Evolutionary conservation across 2,329 filamentous ascomycete genomes (phyloP), one percentile per base, ranked within the genome.

Genomic region (Claviceps sp.): DNA sequence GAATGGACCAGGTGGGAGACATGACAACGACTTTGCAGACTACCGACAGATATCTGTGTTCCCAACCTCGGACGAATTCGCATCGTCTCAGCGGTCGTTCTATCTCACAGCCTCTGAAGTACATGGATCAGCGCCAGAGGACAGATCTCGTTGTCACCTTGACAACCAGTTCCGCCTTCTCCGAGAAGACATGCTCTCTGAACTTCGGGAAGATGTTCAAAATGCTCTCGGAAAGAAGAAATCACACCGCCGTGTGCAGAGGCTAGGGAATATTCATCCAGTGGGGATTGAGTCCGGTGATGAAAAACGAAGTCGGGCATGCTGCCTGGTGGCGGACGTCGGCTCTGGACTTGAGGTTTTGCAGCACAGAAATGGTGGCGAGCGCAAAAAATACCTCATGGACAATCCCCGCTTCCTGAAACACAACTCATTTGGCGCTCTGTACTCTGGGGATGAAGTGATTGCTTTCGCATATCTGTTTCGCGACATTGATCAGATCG

Each of bases 121-220:
- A 54, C 67, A 1, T 7, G 59, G 61, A 1, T 57, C 62, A 72
- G 79, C 1, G 62, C 73, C 0, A 64, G 65, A 0, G 63, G 42
- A 44, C 6, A 44, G 42, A 44, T 24, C 10, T 44, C 42, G 19
- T 11, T 13, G 68, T 0, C 81, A 88, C 60, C 63, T 86, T 0
- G 85, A 87, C 58, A 86, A 84, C 59, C 81, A 87, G 50, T 90
- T 85, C 56, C 81, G 85, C 0, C 72, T 89, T 0, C 68, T 87
- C 0, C 70, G 85, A 14, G 84, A 89, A 57, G 85, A 89, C 55
- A 82, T 88, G 73, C 65, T 89, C 0, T 77, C 72, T 0, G 82
- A 85, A 55, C 68, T 89, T 2, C 74, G 80, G 1, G 77, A 81
- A 8, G 82, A 85, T 14, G 42, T 44, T 44, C 42, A 44, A 24